A percentile compares a stretch with the other conserved stretches of the same genome.
Evolutionary conservation across 2,329 filamentous ascomycete genomes (phyloP).

Genomic region (Cladosporium sp.): DNA sequence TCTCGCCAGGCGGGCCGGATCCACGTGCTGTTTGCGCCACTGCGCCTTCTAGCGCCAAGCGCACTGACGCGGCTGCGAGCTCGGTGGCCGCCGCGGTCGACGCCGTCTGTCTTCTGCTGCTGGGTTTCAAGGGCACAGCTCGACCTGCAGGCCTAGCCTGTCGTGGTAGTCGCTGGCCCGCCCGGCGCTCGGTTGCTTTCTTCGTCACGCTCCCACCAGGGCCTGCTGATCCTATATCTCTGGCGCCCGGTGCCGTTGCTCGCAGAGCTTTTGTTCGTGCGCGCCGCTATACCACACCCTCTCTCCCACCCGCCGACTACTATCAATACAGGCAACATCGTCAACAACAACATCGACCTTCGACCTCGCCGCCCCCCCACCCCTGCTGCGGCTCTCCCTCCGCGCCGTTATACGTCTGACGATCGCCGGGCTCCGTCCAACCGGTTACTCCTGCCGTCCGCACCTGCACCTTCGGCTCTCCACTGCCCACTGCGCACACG

Average conservation of each 20-base stretch:
- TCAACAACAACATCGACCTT: background rate
- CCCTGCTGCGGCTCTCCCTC: slow-evolving; percentile 9
- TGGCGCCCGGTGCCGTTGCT: background rate
- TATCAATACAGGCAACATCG: background rate
- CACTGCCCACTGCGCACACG: slow-evolving; percentile 10
- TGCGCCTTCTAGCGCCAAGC: slow-evolving; percentile 12
- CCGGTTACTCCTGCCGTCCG: slow-evolving; percentile 7
- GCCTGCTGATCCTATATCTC: slow-evolving; percentile 14
- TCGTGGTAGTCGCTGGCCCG: background rate
- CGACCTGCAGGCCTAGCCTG: slow-evolving; percentile 8
- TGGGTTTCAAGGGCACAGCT: slow-evolving; percentile 8
- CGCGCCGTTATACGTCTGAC: slow-evolving; percentile 12
- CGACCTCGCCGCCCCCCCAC: background rate
- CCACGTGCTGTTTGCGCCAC: slow-evolving; percentile 10
- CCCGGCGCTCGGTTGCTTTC: background rate
- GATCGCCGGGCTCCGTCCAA: slow-evolving; percentile 8
- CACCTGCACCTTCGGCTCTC: slow-evolving; percentile 13
- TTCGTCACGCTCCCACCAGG: slow-evolving; percentile 6
- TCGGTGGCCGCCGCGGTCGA: background rate
- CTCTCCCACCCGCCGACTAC: background rate
- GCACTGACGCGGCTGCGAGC: slow-evolving; percentile 11
- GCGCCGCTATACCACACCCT: background rate
- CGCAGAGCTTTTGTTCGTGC: background rate
- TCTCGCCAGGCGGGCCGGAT: slow-evolving; percentile 10
- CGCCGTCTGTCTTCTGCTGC: slow-evolving; percentile 1